Percentiles rank a stretch among this genome's conserved stretches.
Evolutionary conservation across 2,329 filamentous ascomycete genomes (phyloP).

Genomic region (Xylariaceae sp.): DNA sequence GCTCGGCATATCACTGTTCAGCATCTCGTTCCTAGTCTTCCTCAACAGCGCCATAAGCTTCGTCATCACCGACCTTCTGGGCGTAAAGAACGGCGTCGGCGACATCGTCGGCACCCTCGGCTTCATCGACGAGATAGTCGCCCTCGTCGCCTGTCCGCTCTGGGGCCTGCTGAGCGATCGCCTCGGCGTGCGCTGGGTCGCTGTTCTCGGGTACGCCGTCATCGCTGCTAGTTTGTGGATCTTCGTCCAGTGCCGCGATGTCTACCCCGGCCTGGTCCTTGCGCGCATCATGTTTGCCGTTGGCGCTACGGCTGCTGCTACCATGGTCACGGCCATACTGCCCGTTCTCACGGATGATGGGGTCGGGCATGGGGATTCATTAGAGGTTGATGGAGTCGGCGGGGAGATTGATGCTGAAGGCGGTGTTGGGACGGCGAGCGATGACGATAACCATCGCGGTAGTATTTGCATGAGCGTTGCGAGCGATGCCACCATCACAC

Average conservation of each 20-base stretch:
- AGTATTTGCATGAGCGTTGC: conserved; percentile 64
- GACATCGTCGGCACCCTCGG: conserved; percentile 80
- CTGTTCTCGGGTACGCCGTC: conserved; percentile 74
- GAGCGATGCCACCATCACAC: conserved; percentile 73
- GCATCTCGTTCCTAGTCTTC: conserved; percentile 85
- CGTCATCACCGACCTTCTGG: conserved; percentile 78
- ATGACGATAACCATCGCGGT: conserved; percentile 43
- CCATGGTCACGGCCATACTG: conserved; percentile 95
- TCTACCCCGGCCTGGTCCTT: conserved; percentile 84
- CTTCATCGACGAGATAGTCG: conserved; percentile 79
- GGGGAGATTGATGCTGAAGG: conserved; percentile 18
- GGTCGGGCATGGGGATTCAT: conserved; percentile 26
- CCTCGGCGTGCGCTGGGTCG: conserved; percentile 67
- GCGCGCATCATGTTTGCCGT: conserved; percentile 78
- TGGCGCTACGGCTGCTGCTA: conserved; percentile 84
- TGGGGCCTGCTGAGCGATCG: conserved; percentile 78
- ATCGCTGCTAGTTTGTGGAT: conserved; percentile 72
- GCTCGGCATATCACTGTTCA: conserved; percentile 77
- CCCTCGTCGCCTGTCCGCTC: conserved; percentile 71
- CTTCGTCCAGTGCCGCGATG: conserved; percentile 73
- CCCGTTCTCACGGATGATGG: conserved; percentile 62
- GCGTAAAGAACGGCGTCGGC: conserved; percentile 67
- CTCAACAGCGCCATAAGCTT: conserved; percentile 81
- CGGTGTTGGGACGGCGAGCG: background rate
- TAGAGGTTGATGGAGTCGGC: conserved; percentile 21